A percentile compares a stretch with the other conserved stretches of the same genome.
phyloP scores from a whole-genome alignment of 2,329 filamentous ascomycete species.

The Dendryphion nanum region DNA sequence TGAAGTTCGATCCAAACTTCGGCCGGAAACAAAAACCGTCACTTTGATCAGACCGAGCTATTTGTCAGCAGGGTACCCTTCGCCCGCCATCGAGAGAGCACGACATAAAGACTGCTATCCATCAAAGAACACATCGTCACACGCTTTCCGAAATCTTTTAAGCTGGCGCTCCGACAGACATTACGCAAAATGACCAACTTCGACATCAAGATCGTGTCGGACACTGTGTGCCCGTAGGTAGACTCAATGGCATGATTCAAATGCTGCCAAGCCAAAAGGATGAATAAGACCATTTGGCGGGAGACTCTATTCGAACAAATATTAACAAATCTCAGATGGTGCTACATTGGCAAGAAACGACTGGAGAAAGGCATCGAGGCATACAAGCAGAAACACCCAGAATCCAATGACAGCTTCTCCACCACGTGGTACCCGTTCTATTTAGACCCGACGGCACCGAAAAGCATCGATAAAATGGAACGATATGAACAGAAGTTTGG shows the following conservation, averaged over 20 bases:
- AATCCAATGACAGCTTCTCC: constrained; percentile 65
- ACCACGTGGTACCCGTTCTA: constrained; percentile 79
- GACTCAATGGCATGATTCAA: constrained; percentile 1
- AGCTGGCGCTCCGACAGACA: constrained; percentile 33
- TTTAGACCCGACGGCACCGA: constrained; percentile 65
- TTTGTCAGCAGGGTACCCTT: too few species aligned
- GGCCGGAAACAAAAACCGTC: too few species aligned
- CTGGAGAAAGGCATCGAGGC: constrained; percentile 68
- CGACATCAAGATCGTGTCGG: constrained; percentile 72
- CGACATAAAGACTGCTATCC: too few species aligned
- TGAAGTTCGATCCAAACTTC: too few species aligned
- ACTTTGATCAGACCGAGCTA: too few species aligned
- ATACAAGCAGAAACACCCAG: constrained; percentile 62
- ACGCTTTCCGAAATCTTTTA: constrained; percentile 21
- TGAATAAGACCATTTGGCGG: background rate
- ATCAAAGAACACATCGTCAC: too few species aligned
- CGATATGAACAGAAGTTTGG: constrained; percentile 65
- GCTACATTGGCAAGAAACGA: constrained; percentile 77
- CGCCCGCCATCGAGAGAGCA: too few species aligned
- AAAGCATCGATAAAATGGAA: constrained; percentile 53
- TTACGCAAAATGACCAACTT: constrained; percentile 54
- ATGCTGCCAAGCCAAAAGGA: background rate
- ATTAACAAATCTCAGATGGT: constrained; percentile 36
- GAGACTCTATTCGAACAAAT: background rate
- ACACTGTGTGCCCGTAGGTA: constrained; percentile 71